Base-by-base conservation (phyloP, 331 rosid species). In the Ulmus americana region DNA sequence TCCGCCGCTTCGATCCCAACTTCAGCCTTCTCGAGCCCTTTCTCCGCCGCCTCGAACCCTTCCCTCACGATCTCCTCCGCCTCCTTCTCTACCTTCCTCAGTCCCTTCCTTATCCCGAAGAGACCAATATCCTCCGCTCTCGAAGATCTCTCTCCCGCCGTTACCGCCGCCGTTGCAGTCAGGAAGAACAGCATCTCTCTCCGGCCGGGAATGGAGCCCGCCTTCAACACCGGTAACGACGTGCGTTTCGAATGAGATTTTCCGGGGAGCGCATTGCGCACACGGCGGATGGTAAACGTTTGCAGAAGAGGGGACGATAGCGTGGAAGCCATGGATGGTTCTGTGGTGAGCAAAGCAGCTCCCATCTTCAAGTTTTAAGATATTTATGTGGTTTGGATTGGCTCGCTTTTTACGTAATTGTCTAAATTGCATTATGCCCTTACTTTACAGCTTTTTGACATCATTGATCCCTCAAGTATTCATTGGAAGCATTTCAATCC, bases 1-100 rank as follows among this genome's bases (percentile, higher is more conserved):
- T 87, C 97, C 10, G 87, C 91, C 65, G 86, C 6, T 48, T 39
- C 82, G 7, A 90, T 52, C 4, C 85, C 95, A 12, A 54, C 39
- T 76, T 86, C 95, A 5, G 85, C 90, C 70, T 75, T 11, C 14
- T 70, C 78, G 2, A 88, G 22, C 2, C 95, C 95, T 61, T 77
- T 79, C 49, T 86, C 88, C 51, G 88, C 95, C 8, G 88, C 79
- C n/a, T 85, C 82, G 55, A 80, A 82, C 0, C 90, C 90, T 49
- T 85, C 96, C 68, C 7, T 80, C 47, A 88, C 88, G 53, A 83
- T 82, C 86, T 70, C 87, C 82, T 88, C 90, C 39, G 86, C 88
- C 41, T 77, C 50, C 69, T 83, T 77, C 74, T 88, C 94, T 42
- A 15, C 95, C 50, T 81, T 84, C 83, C 69, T 84, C 76, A 88